Conservation (phyloP, 1,284 basidiomycete genomes). For the Cerrena zonata region DNA sequence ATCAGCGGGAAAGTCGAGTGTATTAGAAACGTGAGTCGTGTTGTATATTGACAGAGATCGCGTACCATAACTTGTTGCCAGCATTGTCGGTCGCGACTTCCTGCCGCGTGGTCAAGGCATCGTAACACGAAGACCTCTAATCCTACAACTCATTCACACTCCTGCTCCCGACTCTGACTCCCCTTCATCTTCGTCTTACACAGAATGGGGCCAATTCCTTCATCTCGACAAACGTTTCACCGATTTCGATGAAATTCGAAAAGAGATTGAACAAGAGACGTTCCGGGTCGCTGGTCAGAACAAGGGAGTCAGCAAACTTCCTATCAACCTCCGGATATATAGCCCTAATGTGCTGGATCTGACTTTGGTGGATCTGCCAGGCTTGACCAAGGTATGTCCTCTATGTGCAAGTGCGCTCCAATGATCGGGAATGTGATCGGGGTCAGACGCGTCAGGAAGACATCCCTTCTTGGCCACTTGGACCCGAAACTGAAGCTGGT, state of each 20-base stretch:
- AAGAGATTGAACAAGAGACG: conserved; percentile 98
- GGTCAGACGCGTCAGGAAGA: too few species aligned
- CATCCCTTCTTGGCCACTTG: too few species aligned
- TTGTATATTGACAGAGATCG: conserved; percentile 9
- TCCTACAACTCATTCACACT: conserved; percentile 92
- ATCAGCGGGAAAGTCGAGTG: conserved; percentile 81
- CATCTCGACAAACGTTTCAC: conserved; percentile 95
- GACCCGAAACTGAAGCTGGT: too few species aligned
- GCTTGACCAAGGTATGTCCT: conserved; percentile 80
- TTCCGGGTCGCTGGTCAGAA: conserved; percentile 97
- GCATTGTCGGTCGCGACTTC: conserved; percentile 93
- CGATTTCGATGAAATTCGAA: conserved; percentile 88
- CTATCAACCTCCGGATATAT: conserved; percentile 91
- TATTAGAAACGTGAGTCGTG: conserved; percentile 70
- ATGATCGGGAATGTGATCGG: too few species aligned
- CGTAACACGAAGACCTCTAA: conserved; percentile 89
- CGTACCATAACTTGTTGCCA: conserved; percentile 25
- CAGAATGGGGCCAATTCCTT: conserved; percentile 94
- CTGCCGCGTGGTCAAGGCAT: conserved; percentile 91
- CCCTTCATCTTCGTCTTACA: conserved; percentile 35
- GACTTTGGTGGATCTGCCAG: conserved; percentile 93
- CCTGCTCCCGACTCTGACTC: conserved; percentile 45
- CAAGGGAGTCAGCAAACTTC: conserved; percentile 94
- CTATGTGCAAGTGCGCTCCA: too few species aligned
- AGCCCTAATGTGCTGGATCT: conserved; percentile 92